Evolutionary conservation across 331 rosid genomes (phyloP), one percentile per base, ranked within the genome.

Genomic region (Acacia pycnantha): DNA sequence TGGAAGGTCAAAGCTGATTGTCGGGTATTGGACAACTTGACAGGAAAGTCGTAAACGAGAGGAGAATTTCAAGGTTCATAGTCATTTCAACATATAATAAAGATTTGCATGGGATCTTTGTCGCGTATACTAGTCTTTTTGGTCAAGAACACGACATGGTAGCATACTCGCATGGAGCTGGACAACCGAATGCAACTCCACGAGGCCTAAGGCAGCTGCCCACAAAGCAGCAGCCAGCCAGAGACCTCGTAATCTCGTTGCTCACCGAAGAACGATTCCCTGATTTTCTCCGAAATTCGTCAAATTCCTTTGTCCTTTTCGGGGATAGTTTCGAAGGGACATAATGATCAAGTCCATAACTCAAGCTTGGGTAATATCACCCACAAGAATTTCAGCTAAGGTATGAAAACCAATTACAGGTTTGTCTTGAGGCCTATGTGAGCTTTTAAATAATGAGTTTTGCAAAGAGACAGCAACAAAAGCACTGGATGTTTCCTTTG

Each of bases 331-430:
- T 73, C 7, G 33, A 35, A 58, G 27, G 19, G 31, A 56, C 13
- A 21, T 77, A 37, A 77, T 40, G 19, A 21, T 68, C 21, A 37
- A 37, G 48, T 2, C 0, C 44, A 1, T 2, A 24, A 50, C 11
- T 3, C 15, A 1, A 18, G 67, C 89, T 77, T 83, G 61, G 83
- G 50, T 58, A 73, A 73, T 48, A 6, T 24, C 84, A 70, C 59
- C 64, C 77, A 66, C 56, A 24, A 77, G 58, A 72, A 21, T 41
- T 27, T 77, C 46, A 62, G 37, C 67, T 37, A 21, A 16, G 31
- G 33, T 73, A 69, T 51, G 78, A 18, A 82, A 75, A 6, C 85
- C 77, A 41, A 62, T 11, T 4, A 12, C 19, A 2, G 27, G 21
- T 12, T 13, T 27, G 40, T 12, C 68, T 62, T 21, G 19, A 37